Base-by-base conservation (phyloP, 2,329 filamentous ascomycete species). In the Cladophialophora psammophila region DNA sequence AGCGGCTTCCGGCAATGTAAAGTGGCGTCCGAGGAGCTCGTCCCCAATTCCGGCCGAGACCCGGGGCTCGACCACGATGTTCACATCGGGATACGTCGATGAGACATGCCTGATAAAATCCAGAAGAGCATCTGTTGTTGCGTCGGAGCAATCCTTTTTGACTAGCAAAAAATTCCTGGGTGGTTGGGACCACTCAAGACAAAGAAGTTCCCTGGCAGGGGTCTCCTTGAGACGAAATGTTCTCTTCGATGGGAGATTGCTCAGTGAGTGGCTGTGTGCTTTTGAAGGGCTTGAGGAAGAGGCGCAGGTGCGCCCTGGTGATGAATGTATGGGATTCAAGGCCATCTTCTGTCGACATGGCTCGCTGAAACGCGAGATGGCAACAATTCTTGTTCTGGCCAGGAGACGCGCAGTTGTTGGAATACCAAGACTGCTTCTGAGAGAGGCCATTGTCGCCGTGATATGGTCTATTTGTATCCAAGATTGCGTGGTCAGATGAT, bases 41-140 rank as follows among this genome's bases (percentile, higher is more conserved):
- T 54, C 82, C 76, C 96, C 91, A 36, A 97, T 82, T 67, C 89
- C 85, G 5, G 85, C 77, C 2, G 94, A 93, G 15, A 93, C 88
- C 57, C 88, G 84, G 2, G 86, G 88, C 78, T 98, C 95, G 72
- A 98, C 89, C 10, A 98, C 87, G 57, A 98, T 84, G 74, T 92
- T 91, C 69, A 94, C 87, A 60, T 87, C 87, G 0, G 93, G 90
- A 78, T 98, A 97, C 66, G 92, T 92, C 69, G 83, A 84, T 72
- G 89, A 87, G 66, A 97, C 86, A 78, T 98, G 91, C 72, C 87
- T 90, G 71, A 83, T 82, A 74, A 88, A 88, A 73, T 88, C 86
- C 66, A 88, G 75, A 42, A 89, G 77, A 2, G 86, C 85, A 13
- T 82, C 77, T 34, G 85, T 87, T 60, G 88, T 85, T 34, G 79